Evolutionary conservation across 129 eudicot species (phyloP), one percentile per base, ranked within the genome.

Genomic region (Helianthus annuus): DNA sequence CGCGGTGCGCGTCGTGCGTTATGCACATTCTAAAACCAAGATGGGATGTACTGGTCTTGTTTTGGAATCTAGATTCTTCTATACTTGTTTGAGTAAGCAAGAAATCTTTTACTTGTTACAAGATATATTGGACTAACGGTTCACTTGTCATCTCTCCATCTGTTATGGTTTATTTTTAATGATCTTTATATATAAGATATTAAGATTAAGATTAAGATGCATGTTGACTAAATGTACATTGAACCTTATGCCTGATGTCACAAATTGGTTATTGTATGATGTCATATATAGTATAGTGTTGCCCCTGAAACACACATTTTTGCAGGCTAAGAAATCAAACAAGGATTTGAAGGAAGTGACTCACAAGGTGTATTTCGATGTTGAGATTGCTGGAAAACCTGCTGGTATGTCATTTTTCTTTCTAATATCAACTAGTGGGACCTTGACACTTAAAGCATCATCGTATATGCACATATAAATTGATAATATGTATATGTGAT

Each of bases 361-460:
- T 19, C 89, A 63, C 79, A 75, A 75, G 48, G 98, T 92, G 3
- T 92, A 70, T 72, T 89, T 92, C 40, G 96, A 92, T 74, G 87
- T 93, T 34, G 95, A 89, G 80, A 89, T 92, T 69, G 85, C 67
- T 67, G 98, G 98, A 67, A 87, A 93, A 89, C 86, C 90, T 32
- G 97, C 96, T 13, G 98, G 98, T 94, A 85, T 71, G 84, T 40
- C 16, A 4, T 10, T 73, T 17, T 49, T 17, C n/a, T 48, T 48
- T 36, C 56, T 29, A 61, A 57, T 22, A 19, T 71, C 54, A 13
- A 45, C 58, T 19, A 51, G 32, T 15, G n/a, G 22, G 10, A 14
- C 74, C 16, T 10, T 10, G 15, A n/a, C 73, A 14, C 6, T 73
- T 63, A 73, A 48, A 54, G 44, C 46, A 73, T n/a, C 36, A 58